phyloP scores from a whole-genome alignment of 2,329 filamentous ascomycete genomes.

The Colletotrichum godetiae region DNA sequence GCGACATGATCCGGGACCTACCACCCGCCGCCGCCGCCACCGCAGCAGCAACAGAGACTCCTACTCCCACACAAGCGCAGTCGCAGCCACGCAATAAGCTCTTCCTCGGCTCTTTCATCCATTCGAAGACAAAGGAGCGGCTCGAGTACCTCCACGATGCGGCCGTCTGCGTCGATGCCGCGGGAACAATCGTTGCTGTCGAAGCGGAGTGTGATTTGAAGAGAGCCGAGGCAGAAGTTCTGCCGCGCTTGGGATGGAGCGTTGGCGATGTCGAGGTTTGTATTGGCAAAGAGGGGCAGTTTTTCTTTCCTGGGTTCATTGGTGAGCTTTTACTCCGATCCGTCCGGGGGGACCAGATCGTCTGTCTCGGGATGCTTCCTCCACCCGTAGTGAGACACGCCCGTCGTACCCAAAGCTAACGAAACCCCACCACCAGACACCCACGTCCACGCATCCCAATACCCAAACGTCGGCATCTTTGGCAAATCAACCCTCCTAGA shows the following conservation, averaged over 20 bases:
- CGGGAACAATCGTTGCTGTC: slow-evolving; percentile 63
- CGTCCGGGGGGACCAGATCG: no score
- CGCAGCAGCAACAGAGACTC: background rate
- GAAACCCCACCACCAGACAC: slow-evolving; percentile 71
- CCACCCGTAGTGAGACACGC: background rate
- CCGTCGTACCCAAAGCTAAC: background rate
- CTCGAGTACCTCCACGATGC: slow-evolving; percentile 64
- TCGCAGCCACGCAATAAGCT: slow-evolving; percentile 50
- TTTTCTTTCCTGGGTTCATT: slow-evolving; percentile 88
- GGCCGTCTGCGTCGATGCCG: slow-evolving; percentile 60
- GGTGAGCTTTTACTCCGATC: slow-evolving; percentile 53
- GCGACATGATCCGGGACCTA: slow-evolving; percentile 31
- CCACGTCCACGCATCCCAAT: slow-evolving; percentile 94
- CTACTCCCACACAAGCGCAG: background rate
- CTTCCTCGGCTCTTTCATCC: slow-evolving; percentile 67
- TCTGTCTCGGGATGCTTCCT: background rate
- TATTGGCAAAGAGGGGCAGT: slow-evolving; percentile 62
- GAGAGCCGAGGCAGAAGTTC: slow-evolving; percentile 47
- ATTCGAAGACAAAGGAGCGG: slow-evolving; percentile 59
- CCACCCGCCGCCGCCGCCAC: slow-evolving; percentile 5
- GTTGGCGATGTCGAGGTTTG: slow-evolving; percentile 50
- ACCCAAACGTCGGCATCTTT: slow-evolving; percentile 93
- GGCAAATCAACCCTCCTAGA: slow-evolving; percentile 92
- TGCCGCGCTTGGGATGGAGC: slow-evolving; percentile 59
- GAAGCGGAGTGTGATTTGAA: slow-evolving; percentile 48